phyloP scores from a whole-genome alignment of 176 grass and related monocot genomes.

The Thalia dealbata region DNA sequence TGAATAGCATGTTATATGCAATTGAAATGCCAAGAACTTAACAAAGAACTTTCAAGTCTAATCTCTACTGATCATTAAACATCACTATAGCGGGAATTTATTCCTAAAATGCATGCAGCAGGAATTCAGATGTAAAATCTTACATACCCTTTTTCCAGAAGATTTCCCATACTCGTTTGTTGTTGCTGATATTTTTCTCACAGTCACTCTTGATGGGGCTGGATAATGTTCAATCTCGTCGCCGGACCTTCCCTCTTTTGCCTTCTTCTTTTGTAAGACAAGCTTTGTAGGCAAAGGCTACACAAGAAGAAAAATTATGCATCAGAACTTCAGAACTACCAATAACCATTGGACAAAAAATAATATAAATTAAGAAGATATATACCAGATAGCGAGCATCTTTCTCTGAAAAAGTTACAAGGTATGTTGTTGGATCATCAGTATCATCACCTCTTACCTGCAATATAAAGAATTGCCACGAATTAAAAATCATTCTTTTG shows the following conservation, averaged over 20 bases:
- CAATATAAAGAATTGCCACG: constrained; percentile 22
- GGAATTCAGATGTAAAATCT: neutral
- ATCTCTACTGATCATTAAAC: neutral
- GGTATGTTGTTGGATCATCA: constrained; percentile 86
- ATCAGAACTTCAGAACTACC: constrained; percentile 19
- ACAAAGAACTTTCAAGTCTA: neutral
- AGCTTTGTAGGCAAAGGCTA: constrained; percentile 94
- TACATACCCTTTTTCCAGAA: constrained; percentile 64
- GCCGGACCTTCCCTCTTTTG: constrained; percentile 86
- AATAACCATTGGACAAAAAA: constrained; percentile 8
- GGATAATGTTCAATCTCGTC: constrained; percentile 92
- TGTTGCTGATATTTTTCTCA: constrained; percentile 40
- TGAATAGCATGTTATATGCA: no score
- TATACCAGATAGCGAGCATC: constrained; percentile 92
- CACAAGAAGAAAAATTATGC: constrained; percentile 22
- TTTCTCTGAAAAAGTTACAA: constrained; percentile 69
- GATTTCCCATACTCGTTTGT: constrained; percentile 51
- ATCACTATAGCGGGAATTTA: neutral
- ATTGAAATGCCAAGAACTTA: neutral
- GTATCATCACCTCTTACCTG: constrained; percentile 78
- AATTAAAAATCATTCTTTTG: neutral
- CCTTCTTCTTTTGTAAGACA: constrained; percentile 86
- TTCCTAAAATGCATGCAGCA: neutral
- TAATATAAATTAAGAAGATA: constrained; percentile 13
- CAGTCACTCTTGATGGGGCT: constrained; percentile 66